A percentile compares a stretch with the other conserved stretches of the same genome.
Conservation (phyloP, 331 rosid genomes). For the Malus hybrid region DNA sequence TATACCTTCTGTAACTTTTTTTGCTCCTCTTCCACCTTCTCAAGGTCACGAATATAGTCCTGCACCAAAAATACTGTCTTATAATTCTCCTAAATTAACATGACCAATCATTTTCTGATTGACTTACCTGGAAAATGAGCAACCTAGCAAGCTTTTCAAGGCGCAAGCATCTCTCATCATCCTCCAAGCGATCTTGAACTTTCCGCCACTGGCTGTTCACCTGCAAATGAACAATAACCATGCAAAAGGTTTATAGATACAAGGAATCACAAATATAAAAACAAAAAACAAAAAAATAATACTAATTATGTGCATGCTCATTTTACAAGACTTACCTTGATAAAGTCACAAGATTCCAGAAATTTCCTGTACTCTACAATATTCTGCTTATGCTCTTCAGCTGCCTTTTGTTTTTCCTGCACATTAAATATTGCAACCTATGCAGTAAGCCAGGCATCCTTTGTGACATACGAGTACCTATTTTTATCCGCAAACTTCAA, state of each 20-base stretch:
- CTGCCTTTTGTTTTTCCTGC: conserved; percentile 90
- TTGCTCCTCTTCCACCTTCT: conserved; percentile 91
- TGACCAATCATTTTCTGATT: neutral
- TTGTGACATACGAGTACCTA: neutral
- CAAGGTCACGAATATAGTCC: conserved; percentile 95
- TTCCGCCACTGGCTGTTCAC: conserved; percentile 88
- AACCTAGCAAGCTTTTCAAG: conserved; percentile 94
- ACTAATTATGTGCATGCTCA: neutral
- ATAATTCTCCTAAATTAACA: conserved; percentile 4
- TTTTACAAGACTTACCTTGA: conserved; percentile 45
- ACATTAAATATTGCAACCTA: neutral
- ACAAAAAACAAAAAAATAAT: neutral
- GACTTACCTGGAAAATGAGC: conserved; percentile 78
- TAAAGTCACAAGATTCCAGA: conserved; percentile 77
- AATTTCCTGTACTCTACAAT: conserved; percentile 71
- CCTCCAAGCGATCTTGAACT: conserved; percentile 96
- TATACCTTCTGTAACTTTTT: conserved; percentile 74
- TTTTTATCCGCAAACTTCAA: neutral
- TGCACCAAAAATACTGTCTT: conserved; percentile 37
- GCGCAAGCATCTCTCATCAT: conserved; percentile 80
- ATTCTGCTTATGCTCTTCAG: conserved; percentile 67
- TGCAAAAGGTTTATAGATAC: conserved; percentile 1
- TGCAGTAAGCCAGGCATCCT: neutral
- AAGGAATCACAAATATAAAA: conserved; percentile 5
- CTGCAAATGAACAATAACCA: conserved; percentile 31